Percentiles rank a stretch among this genome's conserved stretches.
phyloP scores from a whole-genome alignment of 305 asterid species.

The Euphrasia arctica region DNA sequence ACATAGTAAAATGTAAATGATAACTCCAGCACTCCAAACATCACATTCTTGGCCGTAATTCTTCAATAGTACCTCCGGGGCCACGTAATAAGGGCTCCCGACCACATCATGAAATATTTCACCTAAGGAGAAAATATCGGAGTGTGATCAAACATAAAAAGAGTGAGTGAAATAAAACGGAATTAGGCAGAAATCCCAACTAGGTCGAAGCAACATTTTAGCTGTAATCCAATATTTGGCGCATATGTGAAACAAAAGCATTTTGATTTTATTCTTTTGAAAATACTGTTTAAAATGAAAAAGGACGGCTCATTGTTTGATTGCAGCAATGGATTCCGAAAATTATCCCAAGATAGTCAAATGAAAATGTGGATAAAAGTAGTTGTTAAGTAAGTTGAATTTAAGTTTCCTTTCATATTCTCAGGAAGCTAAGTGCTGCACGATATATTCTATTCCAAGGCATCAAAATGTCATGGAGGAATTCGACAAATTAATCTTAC shows the following conservation, averaged over 20 bases:
- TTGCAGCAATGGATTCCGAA: background rate
- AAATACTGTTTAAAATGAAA: constrained; percentile 1
- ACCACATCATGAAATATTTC: constrained; percentile 71
- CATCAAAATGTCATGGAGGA: background rate
- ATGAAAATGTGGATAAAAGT: too few species aligned
- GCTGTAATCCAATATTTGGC: constrained; percentile 7
- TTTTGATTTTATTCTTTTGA: background rate
- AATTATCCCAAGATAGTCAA: background rate
- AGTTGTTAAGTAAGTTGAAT: constrained; percentile 10
- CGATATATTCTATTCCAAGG: constrained; percentile 10
- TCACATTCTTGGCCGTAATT: constrained; percentile 82
- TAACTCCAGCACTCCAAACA: constrained; percentile 97
- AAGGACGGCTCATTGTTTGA: background rate
- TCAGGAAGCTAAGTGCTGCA: background rate
- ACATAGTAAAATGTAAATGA: constrained; percentile 71
- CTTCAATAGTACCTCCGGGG: constrained; percentile 82
- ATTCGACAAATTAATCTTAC: background rate
- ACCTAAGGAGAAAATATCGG: constrained; percentile 37
- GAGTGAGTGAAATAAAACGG: constrained; percentile 5
- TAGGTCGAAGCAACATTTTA: constrained; percentile 3
- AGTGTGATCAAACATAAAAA: constrained; percentile 20
- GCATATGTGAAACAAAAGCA: background rate
- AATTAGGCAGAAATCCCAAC: constrained; percentile 6
- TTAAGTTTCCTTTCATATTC: constrained; percentile 1
- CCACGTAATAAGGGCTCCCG: constrained; percentile 91